Evolutionary conservation across 805 yeast genomes (phyloP).

Genomic region (Metschnikowia hibisci): DNA sequence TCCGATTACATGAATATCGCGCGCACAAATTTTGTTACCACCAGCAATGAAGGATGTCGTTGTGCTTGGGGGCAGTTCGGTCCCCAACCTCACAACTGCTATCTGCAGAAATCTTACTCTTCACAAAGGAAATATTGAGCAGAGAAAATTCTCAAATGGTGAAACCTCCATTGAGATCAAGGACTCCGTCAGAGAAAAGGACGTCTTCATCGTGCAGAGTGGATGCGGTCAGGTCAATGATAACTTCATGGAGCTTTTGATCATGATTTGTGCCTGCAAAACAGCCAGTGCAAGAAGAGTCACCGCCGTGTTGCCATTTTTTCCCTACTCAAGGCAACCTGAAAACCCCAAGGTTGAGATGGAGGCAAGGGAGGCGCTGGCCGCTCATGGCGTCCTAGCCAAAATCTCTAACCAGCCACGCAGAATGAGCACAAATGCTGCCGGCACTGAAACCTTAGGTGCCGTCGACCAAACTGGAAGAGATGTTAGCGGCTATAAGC

Average conservation of each 20-base stretch:
- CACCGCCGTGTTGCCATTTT: constrained; percentile 87
- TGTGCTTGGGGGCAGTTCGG: constrained; percentile 87
- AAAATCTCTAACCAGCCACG: constrained; percentile 16
- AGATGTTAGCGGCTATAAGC: constrained; percentile 69
- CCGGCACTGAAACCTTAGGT: constrained; percentile 29
- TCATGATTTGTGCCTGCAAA: constrained; percentile 88
- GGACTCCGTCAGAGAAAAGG: constrained; percentile 93
- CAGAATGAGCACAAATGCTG: constrained; percentile 31
- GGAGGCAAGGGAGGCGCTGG: constrained; percentile 14
- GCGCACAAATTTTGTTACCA: constrained; percentile 5
- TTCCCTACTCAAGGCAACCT: constrained; percentile 95
- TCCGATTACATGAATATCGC: background rate
- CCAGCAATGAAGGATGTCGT: constrained; percentile 71
- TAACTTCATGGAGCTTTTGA: constrained; percentile 74
- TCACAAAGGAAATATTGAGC: constrained; percentile 60
- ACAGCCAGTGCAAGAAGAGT: constrained; percentile 86
- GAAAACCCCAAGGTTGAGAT: constrained; percentile 58
- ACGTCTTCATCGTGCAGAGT: constrained; percentile 84
- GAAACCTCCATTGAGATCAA: constrained; percentile 84
- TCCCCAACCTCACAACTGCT: constrained; percentile 68
- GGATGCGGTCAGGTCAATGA: constrained; percentile 90
- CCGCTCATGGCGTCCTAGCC: constrained; percentile 12
- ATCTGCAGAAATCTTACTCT: constrained; percentile 79
- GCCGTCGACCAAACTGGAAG: constrained; percentile 35
- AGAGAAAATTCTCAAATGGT: constrained; percentile 77